A percentile compares a stretch with the other conserved stretches of the same genome.
These are phyloP conservation scores for Pseudogymnoascus sp. DNA, from an alignment of 2,329 filamentous ascomycete species.

Conservation along the genomic window DNA sequence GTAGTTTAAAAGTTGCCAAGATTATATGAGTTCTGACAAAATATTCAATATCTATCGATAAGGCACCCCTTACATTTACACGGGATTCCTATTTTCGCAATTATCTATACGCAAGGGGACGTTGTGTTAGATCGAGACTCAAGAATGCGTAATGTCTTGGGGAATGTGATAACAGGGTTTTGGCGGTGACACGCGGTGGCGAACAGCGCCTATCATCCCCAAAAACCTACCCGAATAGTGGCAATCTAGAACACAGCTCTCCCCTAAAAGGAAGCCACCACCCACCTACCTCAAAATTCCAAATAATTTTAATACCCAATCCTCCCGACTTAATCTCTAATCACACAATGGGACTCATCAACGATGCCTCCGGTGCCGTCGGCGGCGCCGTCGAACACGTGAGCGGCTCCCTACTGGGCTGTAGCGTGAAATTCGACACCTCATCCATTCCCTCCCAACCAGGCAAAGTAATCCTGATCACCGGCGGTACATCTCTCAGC, in stretches of 20 bases:
- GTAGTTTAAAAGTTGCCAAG: not conserved
- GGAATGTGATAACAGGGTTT: not conserved
- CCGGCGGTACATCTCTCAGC: conserved; percentile 30
- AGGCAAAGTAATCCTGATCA: conserved; percentile 40
- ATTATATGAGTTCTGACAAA: not conserved
- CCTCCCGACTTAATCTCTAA: not conserved
- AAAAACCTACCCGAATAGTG: not conserved
- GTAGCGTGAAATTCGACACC: conserved; percentile 24
- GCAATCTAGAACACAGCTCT: not conserved
- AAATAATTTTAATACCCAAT: conserved; percentile 1
- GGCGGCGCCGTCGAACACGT: not conserved
- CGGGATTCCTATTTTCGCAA: not conserved
- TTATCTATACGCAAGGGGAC: not conserved
- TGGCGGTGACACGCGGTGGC: not conserved
- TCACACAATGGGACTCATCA: not conserved
- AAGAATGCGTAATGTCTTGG: not conserved
- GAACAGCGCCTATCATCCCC: not conserved
- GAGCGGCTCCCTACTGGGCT: not conserved
- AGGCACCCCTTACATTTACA: not conserved
- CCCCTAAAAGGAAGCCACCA: not conserved
- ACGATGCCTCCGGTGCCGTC: not conserved
- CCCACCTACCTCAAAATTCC: not conserved
- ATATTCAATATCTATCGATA: not conserved
- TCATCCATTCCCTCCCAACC: conserved; percentile 32
- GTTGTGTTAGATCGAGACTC: not conserved